phyloP scores from a whole-genome alignment of 1,139 yeast genomes.

The Yamadazyma membranifaciens region DNA sequence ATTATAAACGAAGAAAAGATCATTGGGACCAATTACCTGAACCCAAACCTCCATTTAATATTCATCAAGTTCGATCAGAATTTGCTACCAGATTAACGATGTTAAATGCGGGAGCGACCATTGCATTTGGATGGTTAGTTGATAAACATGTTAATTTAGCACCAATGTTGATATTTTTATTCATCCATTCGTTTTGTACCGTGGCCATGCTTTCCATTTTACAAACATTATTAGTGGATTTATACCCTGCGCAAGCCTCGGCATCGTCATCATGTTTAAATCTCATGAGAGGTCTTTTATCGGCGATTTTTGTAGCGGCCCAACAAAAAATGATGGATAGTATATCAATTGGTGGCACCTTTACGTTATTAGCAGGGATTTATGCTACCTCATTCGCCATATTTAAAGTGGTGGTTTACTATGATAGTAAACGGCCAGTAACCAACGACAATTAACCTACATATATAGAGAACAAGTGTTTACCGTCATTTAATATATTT shows the following conservation, averaged over 20 bases:
- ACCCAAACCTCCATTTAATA: constrained; percentile 22
- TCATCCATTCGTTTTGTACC: constrained; percentile 40
- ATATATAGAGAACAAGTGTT: no score
- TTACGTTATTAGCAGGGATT: constrained; percentile 49
- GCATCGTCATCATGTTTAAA: constrained; percentile 32
- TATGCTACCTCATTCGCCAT: constrained; percentile 7
- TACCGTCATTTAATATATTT: no score
- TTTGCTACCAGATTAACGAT: constrained; percentile 24
- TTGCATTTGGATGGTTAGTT: constrained; percentile 71
- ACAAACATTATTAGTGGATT: constrained; percentile 29
- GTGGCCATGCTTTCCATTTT: constrained; percentile 23
- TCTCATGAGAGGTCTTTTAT: constrained; percentile 40
- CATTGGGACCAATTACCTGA: constrained; percentile 33
- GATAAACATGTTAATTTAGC: constrained; percentile 47
- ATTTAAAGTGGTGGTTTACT: constrained; percentile 4
- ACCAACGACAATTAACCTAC: not conserved
- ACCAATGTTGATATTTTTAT: constrained; percentile 55
- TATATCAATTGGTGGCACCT: constrained; percentile 64
- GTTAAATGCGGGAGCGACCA: constrained; percentile 19
- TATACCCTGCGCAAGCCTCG: constrained; percentile 29
- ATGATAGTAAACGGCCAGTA: constrained; percentile 1
- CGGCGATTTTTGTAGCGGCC: constrained; percentile 64
- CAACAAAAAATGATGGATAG: constrained; percentile 52
- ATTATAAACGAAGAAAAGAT: constrained; percentile 31
- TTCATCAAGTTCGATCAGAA: constrained; percentile 27